Base-by-base conservation (phyloP, 371 early-diverging fungal genomes). In the Capillidium heterosporum region DNA sequence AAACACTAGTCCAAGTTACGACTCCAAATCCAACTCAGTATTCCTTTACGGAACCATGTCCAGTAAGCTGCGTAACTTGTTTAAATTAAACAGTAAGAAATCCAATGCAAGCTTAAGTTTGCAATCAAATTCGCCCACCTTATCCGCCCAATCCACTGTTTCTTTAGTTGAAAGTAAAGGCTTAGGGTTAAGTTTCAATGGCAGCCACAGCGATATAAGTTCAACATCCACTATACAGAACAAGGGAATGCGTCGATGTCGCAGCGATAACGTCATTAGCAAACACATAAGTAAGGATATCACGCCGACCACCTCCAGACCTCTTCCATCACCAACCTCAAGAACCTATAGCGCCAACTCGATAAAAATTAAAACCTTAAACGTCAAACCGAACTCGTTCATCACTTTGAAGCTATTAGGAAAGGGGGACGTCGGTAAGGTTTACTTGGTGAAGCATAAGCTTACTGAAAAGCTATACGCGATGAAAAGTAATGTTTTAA, bases 361-460 rank as follows among this genome's bases (percentile, higher is more conserved):
- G 58, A 77, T 89, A 63, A 84, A 81, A 62, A 70, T 87, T 27
- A 77, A 80, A 53, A 73, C 81, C 35, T 77, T 84, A 15, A 75
- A 84, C 59, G 91, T 90, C 0, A 77, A 80, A 19, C 91, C 93
- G 8, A 81, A 74, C 56, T 80, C 85, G 63, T 95, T 92, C 68
- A 70, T 66, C 39, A 91, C 91, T 63, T 66, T 86, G 42, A 73
- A 81, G 61, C 66, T 96, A 63, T 73, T 96, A 27, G 96, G 96
- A 47, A 88, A 88, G 67, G 96, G 96, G 28, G 96, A 91, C 68
- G 96, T 96, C 17, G 96, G 95, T 21, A 90, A 85, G 65, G 96
- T 95, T 1, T 95, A 89, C 60, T 75, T 95, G 62, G 96, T 94
- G 49, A 81, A 78, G 50, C 85, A 88, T 67, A 91, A 89, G 65